phyloP scores from a whole-genome alignment of 129 eudicot species.

The Gnaphalium uliginosum region DNA sequence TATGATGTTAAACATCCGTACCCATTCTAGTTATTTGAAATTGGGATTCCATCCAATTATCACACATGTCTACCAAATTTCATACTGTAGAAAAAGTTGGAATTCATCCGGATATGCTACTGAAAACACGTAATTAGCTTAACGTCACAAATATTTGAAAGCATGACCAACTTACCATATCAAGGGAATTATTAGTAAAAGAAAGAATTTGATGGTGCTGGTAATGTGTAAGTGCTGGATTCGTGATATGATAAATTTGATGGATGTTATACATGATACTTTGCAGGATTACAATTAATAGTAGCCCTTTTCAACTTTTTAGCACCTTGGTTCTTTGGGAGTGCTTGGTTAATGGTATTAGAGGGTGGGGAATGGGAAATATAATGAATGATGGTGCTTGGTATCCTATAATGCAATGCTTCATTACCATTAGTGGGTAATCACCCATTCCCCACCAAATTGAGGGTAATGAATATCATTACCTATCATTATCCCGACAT shows the following conservation, averaged over 20 bases:
- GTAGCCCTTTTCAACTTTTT: background rate
- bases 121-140: background rate
- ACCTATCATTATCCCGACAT: too few relatives aligned
- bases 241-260: background rate
- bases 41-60: background rate
- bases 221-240: background rate
- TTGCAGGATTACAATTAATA: background rate
- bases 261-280: background rate
- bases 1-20: background rate
- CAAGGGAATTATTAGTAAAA: background rate
- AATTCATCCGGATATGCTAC: background rate
- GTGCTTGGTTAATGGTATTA: too few relatives aligned
- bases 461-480: too few relatives aligned
- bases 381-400: too few relatives aligned
- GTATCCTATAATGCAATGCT: too few relatives aligned
- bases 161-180: slow-evolving; percentile 8
- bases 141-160: background rate
- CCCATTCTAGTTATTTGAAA: background rate
- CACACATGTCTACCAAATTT: background rate
- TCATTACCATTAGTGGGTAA: too few relatives aligned
- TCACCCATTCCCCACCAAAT: too few relatives aligned
- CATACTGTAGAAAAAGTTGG: too few relatives aligned
- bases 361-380: too few relatives aligned
- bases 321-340: background rate
- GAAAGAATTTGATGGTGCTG: background rate